Percentiles rank a stretch among this genome's conserved stretches.
Evolutionary conservation across 2,329 filamentous ascomycete genomes (phyloP).

Genomic region (Phyllosticta capitalensis): DNA sequence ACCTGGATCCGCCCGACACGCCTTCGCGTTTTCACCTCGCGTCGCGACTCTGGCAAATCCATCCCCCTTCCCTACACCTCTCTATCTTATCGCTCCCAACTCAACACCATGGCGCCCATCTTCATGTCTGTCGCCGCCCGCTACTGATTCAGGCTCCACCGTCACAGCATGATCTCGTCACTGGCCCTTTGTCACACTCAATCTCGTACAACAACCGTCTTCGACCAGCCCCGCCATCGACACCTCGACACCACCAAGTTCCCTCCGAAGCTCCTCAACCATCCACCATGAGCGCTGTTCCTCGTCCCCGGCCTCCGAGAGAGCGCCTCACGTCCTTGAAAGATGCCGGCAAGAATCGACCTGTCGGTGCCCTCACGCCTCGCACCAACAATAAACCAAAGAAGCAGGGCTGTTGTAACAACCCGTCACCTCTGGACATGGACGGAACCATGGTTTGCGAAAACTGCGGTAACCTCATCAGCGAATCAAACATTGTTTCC

Average conservation of each 20-base stretch:
- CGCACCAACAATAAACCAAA: constrained; percentile 12
- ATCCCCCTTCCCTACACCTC: not conserved
- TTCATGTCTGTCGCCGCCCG: not conserved
- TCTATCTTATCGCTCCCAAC: not conserved
- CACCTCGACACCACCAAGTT: not conserved
- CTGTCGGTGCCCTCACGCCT: constrained; percentile 6
- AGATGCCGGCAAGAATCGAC: constrained; percentile 13
- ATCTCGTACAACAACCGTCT: not conserved
- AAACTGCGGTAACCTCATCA: constrained; percentile 74
- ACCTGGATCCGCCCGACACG: not conserved
- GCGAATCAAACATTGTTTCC: constrained; percentile 80
- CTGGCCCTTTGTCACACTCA: not conserved
- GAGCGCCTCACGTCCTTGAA: constrained; percentile 21
- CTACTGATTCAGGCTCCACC: not conserved
- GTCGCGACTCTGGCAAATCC: not conserved
- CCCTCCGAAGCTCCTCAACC: not conserved
- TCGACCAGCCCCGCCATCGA: not conserved
- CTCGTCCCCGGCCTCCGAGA: constrained; percentile 11
- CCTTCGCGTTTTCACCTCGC: not conserved
- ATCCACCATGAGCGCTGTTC: constrained; percentile 8
- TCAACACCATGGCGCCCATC: not conserved
- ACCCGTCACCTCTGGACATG: constrained; percentile 18
- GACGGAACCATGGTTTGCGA: constrained; percentile 53
- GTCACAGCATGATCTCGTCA: not conserved
- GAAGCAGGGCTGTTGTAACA: constrained; percentile 20